These are phyloP conservation scores for Scheffersomyces cryptocercus DNA, from an alignment of 1,139 yeast genomes.

Conservation along the genomic window DNA sequence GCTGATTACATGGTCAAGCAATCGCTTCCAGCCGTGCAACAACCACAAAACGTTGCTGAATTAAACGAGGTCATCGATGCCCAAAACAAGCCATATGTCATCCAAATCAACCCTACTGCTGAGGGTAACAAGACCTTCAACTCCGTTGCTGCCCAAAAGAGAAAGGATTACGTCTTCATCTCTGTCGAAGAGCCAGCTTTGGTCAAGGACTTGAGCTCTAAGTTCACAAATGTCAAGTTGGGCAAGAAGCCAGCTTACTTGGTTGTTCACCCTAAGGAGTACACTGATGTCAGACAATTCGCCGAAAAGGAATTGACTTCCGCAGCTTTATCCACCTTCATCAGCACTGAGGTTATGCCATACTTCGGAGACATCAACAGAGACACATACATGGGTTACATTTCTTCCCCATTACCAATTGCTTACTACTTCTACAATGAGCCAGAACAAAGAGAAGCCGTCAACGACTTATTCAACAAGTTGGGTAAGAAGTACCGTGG, in stretches of 20 bases:
- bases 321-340: constrained; percentile 52
- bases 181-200: constrained; percentile 52
- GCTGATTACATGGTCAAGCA: constrained; percentile 79
- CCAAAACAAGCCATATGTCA: constrained; percentile 54
- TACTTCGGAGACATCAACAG: constrained; percentile 90
- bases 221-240: constrained; percentile 11
- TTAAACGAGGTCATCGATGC: constrained; percentile 51
- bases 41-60: constrained; percentile 47
- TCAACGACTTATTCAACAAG: constrained; percentile 52
- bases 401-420: constrained; percentile 72
- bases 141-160: constrained; percentile 17
- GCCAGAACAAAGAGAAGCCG: constrained; percentile 63
- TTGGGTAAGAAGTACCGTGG: constrained; percentile 81
- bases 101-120: constrained; percentile 31
- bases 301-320: constrained; percentile 20
- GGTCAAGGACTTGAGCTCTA: constrained; percentile 40
- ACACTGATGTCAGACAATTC: constrained; percentile 32
- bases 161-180: constrained; percentile 57
- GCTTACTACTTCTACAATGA: constrained; percentile 84
- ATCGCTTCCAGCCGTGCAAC: constrained; percentile 75
- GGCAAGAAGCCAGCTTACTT: constrained; percentile 48
- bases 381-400: constrained; percentile 73
- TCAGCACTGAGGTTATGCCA: constrained; percentile 75
- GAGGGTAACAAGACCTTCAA: constrained; percentile 8
- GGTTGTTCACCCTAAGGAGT: constrained; percentile 41